Percentiles rank a stretch among this genome's conserved stretches.
These are phyloP conservation scores for Venturiaceae sp. DNA, from an alignment of 2,329 filamentous ascomycete genomes.

Conservation along the genomic window DNA sequence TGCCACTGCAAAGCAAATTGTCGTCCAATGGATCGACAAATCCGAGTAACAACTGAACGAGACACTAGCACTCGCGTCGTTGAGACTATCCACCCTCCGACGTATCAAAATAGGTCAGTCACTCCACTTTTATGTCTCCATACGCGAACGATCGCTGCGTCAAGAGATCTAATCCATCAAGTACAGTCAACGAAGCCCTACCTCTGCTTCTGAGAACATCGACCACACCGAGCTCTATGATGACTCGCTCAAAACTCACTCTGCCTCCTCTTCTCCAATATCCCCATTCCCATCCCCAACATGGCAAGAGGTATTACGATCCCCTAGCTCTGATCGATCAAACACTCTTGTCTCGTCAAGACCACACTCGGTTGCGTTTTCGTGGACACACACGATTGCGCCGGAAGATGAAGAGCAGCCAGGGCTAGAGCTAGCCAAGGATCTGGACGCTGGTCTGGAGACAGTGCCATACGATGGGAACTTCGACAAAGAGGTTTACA, in stretches of 20 bases:
- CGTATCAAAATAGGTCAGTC: background rate
- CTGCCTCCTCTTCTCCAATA: background rate
- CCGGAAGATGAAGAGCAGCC: background rate
- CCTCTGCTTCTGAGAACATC: background rate
- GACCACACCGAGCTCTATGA: background rate
- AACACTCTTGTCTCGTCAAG: background rate
- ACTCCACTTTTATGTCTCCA: too few species aligned
- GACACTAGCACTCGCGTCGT: background rate
- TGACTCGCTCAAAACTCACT: background rate
- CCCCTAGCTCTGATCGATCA: background rate
- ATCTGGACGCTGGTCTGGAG: background rate
- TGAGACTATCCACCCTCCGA: background rate
- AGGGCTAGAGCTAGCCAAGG: background rate
- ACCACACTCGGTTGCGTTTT: background rate
- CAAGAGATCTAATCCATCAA: too few species aligned
- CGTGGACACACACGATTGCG: background rate
- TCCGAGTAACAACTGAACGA: background rate
- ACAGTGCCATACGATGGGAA: background rate
- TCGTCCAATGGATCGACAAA: background rate
- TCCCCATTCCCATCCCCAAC: background rate
- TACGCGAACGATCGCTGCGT: too few species aligned
- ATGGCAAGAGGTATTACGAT: background rate
- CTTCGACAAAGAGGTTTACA: conserved; percentile 1
- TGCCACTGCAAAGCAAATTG: too few species aligned
- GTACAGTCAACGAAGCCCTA: background rate